Percentiles rank a stretch among this genome's conserved stretches.
phyloP scores from a whole-genome alignment of 169 alveolate species.

The Cryptosporidium sp. region DNA sequence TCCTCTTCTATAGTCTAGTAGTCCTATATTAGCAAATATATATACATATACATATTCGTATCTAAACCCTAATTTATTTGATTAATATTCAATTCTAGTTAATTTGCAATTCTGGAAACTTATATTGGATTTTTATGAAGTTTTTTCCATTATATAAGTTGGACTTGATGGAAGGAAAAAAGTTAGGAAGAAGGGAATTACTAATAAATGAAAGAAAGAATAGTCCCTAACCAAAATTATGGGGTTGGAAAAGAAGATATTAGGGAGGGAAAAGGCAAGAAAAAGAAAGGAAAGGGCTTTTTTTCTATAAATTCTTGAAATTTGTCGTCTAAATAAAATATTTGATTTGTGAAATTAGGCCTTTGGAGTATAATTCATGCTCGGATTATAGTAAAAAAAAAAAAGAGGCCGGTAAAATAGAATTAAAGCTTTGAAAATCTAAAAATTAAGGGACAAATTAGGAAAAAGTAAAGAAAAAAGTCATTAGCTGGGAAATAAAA shows the following conservation, averaged over 20 bases:
- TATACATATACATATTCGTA: too few relatives aligned
- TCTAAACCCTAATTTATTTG: not conserved
- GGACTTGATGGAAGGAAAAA: not conserved
- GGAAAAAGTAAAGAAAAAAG: not conserved
- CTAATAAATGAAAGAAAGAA: too few relatives aligned
- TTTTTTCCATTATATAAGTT: too few relatives aligned
- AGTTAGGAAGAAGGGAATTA: not conserved
- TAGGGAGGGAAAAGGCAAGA: not conserved
- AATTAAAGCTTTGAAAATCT: not conserved
- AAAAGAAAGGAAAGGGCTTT: not conserved
- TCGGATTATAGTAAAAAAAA: conserved; percentile 19
- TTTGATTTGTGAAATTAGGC: not conserved
- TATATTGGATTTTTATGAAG: not conserved
- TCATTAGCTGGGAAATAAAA: not conserved
- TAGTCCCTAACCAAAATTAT: not conserved
- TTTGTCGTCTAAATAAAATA: not conserved
- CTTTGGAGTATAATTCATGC: not conserved
- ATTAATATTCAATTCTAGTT: too few relatives aligned
- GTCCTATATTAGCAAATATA: not conserved
- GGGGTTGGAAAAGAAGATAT: not conserved
- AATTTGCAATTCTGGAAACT: not conserved
- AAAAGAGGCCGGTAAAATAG: not conserved
- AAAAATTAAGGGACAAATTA: not conserved
- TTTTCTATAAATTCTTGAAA: not conserved
- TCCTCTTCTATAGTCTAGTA: not conserved